Percentiles rank a stretch among this genome's conserved stretches.
phyloP scores from a whole-genome alignment of 768 basidiomycete genomes.

The Lactifluus rugatus region DNA sequence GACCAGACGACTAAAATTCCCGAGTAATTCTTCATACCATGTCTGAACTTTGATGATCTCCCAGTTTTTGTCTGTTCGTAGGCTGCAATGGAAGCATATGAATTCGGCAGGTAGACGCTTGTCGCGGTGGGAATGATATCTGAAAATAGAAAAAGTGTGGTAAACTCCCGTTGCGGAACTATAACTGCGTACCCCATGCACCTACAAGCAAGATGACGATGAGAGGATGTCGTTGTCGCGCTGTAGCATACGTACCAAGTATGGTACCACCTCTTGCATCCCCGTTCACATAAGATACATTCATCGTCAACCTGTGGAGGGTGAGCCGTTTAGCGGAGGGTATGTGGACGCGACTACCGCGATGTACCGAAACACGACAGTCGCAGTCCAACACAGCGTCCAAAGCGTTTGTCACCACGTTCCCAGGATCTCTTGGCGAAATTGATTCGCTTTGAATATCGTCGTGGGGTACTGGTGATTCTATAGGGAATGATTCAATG shows the following conservation, averaged over 20 bases:
- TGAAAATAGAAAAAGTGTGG: slow-evolving; percentile 21
- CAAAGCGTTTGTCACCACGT: slow-evolving; percentile 18
- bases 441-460: not conserved
- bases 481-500: slow-evolving; percentile 34
- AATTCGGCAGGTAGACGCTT: slow-evolving; percentile 50
- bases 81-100: slow-evolving; percentile 59
- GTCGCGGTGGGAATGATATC: slow-evolving; percentile 55
- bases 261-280: slow-evolving; percentile 69
- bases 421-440: slow-evolving; percentile 12
- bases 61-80: slow-evolving; percentile 47
- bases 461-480: not conserved
- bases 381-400: slow-evolving; percentile 52
- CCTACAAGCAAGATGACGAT: slow-evolving; percentile 28
- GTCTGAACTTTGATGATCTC: slow-evolving; percentile 50
- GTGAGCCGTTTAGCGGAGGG: not conserved
- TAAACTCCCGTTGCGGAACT: not conserved
- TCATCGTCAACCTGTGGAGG: slow-evolving; percentile 42
- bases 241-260: slow-evolving; percentile 43
- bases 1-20: slow-evolving; percentile 58
- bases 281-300: slow-evolving; percentile 55
- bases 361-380: slow-evolving; percentile 48
- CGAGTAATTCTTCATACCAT: slow-evolving; percentile 48
- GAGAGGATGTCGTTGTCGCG: not conserved
- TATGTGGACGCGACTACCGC: not conserved
- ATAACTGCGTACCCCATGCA: slow-evolving; percentile 44